Conservation (phyloP, 2,329 filamentous ascomycete genomes). For the Beauveria australis region DNA sequence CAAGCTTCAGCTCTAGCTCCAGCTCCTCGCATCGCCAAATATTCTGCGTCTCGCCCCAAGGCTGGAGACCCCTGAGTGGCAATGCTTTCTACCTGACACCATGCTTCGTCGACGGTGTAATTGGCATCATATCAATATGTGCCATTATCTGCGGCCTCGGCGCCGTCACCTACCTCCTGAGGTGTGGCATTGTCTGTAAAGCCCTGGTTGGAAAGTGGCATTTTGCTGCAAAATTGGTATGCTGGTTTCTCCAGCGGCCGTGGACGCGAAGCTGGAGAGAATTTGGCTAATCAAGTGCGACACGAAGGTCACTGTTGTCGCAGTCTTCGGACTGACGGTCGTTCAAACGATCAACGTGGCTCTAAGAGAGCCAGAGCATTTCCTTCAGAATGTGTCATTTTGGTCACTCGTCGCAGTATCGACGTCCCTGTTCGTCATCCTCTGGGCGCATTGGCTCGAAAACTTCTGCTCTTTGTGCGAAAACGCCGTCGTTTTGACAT, state of each 20-base stretch:
- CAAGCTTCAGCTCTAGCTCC: conserved; percentile 18
- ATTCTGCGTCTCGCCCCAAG: conserved; percentile 73
- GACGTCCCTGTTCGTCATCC: conserved; percentile 59
- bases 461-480: conserved; percentile 68
- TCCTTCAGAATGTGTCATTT: conserved; percentile 69
- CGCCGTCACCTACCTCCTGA: conserved; percentile 70
- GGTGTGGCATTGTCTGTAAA: conserved; percentile 48
- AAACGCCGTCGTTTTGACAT: conserved; percentile 77
- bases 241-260: conserved; percentile 2
- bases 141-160: conserved; percentile 64
- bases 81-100: conserved; percentile 80
- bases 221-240: conserved; percentile 79
- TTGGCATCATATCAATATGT: conserved; percentile 64
- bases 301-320: conserved; percentile 45
- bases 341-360: conserved; percentile 54
- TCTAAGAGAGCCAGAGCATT: conserved; percentile 46
- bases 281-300: conserved; percentile 7
- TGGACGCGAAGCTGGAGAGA: conserved; percentile 8
- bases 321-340: conserved; percentile 58
- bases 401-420: conserved; percentile 64
- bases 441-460: conserved; percentile 69
- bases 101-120: conserved; percentile 84
- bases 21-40: conserved; percentile 45
- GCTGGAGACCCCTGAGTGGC: conserved; percentile 80
- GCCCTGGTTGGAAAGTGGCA: conserved; percentile 73